A percentile compares a stretch with the other conserved stretches of the same genome.
Evolutionary conservation across 169 alveolate genomes (phyloP).

Genomic region (Ichthyophthirius multifiliis): DNA sequence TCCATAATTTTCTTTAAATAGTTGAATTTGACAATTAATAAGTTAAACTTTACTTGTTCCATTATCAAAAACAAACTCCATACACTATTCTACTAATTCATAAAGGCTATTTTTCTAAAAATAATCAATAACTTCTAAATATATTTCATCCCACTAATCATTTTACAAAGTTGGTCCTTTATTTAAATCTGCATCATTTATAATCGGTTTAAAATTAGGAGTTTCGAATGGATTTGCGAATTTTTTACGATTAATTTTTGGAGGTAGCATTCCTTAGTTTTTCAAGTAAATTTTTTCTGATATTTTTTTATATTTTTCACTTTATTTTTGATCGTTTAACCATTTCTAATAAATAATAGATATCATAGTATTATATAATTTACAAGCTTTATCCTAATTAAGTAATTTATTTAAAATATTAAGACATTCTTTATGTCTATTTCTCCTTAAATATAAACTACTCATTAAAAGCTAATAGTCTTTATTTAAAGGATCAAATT

Average conservation of each 20-base stretch:
- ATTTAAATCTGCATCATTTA: conserved; percentile 26
- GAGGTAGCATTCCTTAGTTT: conserved; percentile 13
- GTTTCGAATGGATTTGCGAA: conserved; percentile 12
- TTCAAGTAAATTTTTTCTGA: conserved; percentile 29
- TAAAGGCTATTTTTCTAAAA: conserved; percentile 10
- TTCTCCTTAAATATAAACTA: conserved; percentile 19
- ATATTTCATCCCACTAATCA: conserved; percentile 22
- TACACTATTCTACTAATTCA: conserved; percentile 31
- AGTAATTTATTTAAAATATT: not conserved
- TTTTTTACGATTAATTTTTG: not conserved
- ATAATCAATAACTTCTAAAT: conserved; percentile 24
- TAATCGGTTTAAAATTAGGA: conserved; percentile 19
- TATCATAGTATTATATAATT: conserved; percentile 4
- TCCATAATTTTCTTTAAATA: conserved; percentile 21
- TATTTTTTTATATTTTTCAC: conserved; percentile 33
- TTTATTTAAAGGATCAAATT: not conserved
- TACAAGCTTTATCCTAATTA: conserved; percentile 3
- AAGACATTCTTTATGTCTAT: conserved; percentile 24
- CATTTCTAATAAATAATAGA: conserved; percentile 13
- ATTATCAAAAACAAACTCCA: conserved; percentile 2
- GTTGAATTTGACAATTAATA: conserved; percentile 18
- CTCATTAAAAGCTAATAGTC: conserved; percentile 36
- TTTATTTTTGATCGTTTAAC: conserved; percentile 5
- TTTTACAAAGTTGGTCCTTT: conserved; percentile 25
- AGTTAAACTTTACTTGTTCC: conserved; percentile 4